Base-by-base conservation (phyloP, 1,284 basidiomycete species). In the Pascua guehoae region DNA sequence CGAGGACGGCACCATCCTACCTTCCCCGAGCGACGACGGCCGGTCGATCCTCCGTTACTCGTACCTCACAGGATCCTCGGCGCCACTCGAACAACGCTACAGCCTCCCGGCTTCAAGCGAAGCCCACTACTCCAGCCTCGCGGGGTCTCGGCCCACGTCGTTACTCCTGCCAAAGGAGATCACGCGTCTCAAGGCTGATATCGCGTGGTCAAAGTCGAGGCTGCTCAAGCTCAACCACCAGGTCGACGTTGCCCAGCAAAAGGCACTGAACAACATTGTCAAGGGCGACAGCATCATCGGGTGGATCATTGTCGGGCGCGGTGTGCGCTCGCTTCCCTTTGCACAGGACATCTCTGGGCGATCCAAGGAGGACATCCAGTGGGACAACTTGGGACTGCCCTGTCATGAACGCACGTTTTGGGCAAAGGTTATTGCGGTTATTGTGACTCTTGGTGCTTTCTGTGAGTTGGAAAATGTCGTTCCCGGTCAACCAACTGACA, bases 331-430 rank as follows among this genome's bases (percentile, higher is more conserved):
- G 62, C 71, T 90, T n/a, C 84, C 83, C 12, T 83, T 83, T 1
- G 76, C 87, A 5, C 77, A 87, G 67, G 73, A 86, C 38, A 88
- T 91, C 36, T 84, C 88, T 65, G 88, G 88, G 1, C 78, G 85
- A 47, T 85, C 86, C 12, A 88, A 87, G 71, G 88, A 90, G 65
- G 88, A 90, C 68, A 83, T 91, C 37, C 73, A 86, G 51, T 91
- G 88, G 88, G 82, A 85, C 59, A 84, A 88, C 49, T 74, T 90
- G 17, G 87, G 88, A 63, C 79, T 81, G 58, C 82, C 83, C 61
- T 72, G 81, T n/a, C 80, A 77, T 24, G 63, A 81, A 81, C 57
- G 68, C 71, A 77, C 79, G 5, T 83, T 86, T 63, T 87, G 86
- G 85, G 71, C 78, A 16, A 66, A 86, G 36, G 78, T 86, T 5